A percentile compares a stretch with the other conserved stretches of the same genome.
These are phyloP conservation scores for Polychaeton citri DNA, from an alignment of 2,329 filamentous ascomycete genomes.

Conservation along the genomic window DNA sequence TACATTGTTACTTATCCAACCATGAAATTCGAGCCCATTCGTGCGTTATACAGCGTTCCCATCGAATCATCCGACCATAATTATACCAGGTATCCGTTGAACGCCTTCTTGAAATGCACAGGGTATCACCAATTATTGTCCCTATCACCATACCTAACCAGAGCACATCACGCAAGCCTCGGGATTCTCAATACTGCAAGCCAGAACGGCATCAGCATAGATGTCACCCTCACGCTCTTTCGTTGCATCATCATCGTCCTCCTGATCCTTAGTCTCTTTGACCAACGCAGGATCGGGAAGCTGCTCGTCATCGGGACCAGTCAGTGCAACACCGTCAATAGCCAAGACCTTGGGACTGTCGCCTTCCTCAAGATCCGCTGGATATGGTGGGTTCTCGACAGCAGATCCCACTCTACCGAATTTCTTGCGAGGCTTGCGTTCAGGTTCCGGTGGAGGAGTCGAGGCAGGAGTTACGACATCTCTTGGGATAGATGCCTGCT, in stretches of 20 bases:
- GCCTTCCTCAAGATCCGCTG: conserved; percentile 63
- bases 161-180: conserved; percentile 96
- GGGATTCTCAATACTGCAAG: conserved; percentile 95
- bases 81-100: no score
- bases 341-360: conserved; percentile 68
- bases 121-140: not conserved
- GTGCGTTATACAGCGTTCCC: no score
- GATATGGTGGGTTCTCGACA: conserved; percentile 54
- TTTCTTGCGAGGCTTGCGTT: conserved; percentile 35
- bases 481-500: conserved; percentile 32
- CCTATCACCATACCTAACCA: conserved; percentile 42
- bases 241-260: conserved; percentile 60
- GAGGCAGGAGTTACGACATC: conserved; percentile 56
- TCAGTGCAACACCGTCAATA: conserved; percentile 47
- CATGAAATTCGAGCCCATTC: no score
- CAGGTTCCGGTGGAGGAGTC: conserved; percentile 47
- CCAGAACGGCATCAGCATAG: conserved; percentile 81
- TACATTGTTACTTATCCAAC: no score
- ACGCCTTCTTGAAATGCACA: no score
- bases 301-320: conserved; percentile 49
- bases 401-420: conserved; percentile 26
- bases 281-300: conserved; percentile 37
- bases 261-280: conserved; percentile 32
- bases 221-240: conserved; percentile 78
- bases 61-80: no score